Conservation (phyloP, 2,329 filamentous ascomycete genomes). For the Fusarium graminum region DNA sequence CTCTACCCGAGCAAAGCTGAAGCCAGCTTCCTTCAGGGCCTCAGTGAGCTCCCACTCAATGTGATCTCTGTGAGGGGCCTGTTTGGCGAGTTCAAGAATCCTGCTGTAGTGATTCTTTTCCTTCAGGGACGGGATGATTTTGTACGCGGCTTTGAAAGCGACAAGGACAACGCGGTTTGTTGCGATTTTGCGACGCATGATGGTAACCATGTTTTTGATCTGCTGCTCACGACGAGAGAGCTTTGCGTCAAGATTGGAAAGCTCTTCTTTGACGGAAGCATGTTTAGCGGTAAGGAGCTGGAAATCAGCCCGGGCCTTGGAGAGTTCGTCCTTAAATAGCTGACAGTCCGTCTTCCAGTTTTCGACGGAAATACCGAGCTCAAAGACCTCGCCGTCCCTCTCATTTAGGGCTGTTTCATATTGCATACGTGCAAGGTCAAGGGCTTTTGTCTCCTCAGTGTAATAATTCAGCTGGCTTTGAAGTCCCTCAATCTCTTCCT, state of each 20-base stretch:
- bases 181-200: conserved; percentile 9
- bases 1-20: background rate
- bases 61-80: background rate
- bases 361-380: background rate
- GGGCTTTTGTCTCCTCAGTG: background rate
- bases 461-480: background rate
- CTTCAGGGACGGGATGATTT: background rate
- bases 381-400: conserved; percentile 1
- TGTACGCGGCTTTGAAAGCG: conserved; percentile 26
- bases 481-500: conserved; percentile 9
- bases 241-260: background rate
- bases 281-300: background rate
- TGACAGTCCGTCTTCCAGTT: conserved; percentile 5
- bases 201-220: conserved; percentile 2
- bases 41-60: conserved; percentile 12
- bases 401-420: conserved; percentile 1
- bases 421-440: background rate
- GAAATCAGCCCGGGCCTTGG: background rate
- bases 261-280: background rate
- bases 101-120: conserved; percentile 1
- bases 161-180: conserved; percentile 4
- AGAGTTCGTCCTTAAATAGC: background rate
- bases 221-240: background rate
- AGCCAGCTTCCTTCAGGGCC: background rate
- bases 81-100: background rate